Evolutionary conservation across 805 yeast genomes (phyloP).

Genomic region (Wickerhamomyces canadensis): DNA sequence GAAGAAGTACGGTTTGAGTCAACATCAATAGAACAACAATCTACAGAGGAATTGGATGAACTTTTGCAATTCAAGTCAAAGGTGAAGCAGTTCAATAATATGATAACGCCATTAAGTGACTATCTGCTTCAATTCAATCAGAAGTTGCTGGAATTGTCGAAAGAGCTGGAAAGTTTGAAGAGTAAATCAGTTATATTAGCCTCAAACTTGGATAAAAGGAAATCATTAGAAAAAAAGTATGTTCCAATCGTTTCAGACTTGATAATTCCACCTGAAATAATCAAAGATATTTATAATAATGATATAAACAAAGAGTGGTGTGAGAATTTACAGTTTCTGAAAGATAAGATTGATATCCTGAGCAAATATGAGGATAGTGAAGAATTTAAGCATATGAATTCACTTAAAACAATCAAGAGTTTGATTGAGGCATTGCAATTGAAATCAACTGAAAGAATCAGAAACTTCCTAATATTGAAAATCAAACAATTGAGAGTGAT

Average conservation of each 20-base stretch:
- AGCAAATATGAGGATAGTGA: slow-evolving; percentile 29
- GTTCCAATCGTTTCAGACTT: slow-evolving; percentile 75
- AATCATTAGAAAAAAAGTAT: slow-evolving; percentile 43
- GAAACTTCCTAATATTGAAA: slow-evolving; percentile 59
- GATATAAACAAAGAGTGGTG: slow-evolving; percentile 59
- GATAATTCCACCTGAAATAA: slow-evolving; percentile 67
- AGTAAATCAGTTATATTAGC: slow-evolving; percentile 45
- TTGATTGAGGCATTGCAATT: slow-evolving; percentile 46
- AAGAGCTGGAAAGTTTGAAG: slow-evolving; percentile 58
- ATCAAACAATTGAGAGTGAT: slow-evolving; percentile 60
- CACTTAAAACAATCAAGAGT: slow-evolving; percentile 18
- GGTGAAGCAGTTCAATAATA: slow-evolving; percentile 18
- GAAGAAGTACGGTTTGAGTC: slow-evolving; percentile 15
- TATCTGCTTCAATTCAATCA: slow-evolving; percentile 52
- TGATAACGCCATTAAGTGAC: slow-evolving; percentile 42
- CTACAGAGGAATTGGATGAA: slow-evolving; percentile 10
- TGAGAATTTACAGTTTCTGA: slow-evolving; percentile 52
- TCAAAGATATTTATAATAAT: slow-evolving; percentile 51
- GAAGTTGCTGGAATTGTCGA: slow-evolving; percentile 49
- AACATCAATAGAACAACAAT: slow-evolving; percentile 1
- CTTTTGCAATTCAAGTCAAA: slow-evolving; percentile 14
- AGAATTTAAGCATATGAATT: slow-evolving; percentile 12
- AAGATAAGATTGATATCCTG: slow-evolving; percentile 55
- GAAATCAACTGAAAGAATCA: slow-evolving; percentile 69
- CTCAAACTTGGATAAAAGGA: slow-evolving; percentile 41